A percentile compares a stretch with the other conserved stretches of the same genome.
Evolutionary conservation across 306 rosid genomes (phyloP).

Genomic region (Canavalia gladiata): DNA sequence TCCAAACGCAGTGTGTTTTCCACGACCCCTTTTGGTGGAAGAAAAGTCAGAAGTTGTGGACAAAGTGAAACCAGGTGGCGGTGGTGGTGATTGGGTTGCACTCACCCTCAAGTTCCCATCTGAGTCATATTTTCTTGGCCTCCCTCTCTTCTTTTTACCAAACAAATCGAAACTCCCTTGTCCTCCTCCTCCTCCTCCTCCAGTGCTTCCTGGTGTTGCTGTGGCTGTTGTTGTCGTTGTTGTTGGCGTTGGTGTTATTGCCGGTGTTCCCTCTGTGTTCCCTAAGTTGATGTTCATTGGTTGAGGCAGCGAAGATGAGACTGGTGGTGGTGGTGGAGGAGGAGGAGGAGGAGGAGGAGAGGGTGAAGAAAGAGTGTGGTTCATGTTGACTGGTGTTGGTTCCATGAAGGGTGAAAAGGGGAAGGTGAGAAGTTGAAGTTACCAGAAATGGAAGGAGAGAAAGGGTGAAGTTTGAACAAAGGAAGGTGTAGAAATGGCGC

Average conservation of each 20-base stretch:
- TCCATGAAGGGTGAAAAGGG: constrained; percentile 55
- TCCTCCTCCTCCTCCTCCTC: constrained; percentile 15
- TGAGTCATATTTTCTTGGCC: constrained; percentile 85
- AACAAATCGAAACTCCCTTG: constrained; percentile 60
- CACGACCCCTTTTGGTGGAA: constrained; percentile 69
- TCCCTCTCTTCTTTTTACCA: constrained; percentile 85
- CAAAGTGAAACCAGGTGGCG: constrained; percentile 65
- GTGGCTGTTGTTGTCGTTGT: neutral
- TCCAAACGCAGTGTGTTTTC: constrained; percentile 64
- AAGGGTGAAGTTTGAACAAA: constrained; percentile 60
- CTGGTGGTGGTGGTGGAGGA: constrained; percentile 39
- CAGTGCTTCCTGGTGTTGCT: constrained; percentile 24
- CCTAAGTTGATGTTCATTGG: constrained; percentile 20
- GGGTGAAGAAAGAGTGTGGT: constrained; percentile 45
- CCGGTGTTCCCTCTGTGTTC: neutral
- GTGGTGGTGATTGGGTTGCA: constrained; percentile 19
- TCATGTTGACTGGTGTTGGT: constrained; percentile 19
- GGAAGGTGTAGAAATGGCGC: constrained; percentile 76
- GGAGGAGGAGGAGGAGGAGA: constrained; percentile 50
- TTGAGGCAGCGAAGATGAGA: constrained; percentile 44
- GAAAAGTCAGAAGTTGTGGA: constrained; percentile 57
- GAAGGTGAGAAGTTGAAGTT: neutral
- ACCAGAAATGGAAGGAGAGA: constrained; percentile 41
- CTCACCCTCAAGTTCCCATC: constrained; percentile 67
- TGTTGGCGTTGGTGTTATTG: neutral